Conservation (phyloP, 2,329 filamentous ascomycete species). For the Aspergillus luchuensis region DNA sequence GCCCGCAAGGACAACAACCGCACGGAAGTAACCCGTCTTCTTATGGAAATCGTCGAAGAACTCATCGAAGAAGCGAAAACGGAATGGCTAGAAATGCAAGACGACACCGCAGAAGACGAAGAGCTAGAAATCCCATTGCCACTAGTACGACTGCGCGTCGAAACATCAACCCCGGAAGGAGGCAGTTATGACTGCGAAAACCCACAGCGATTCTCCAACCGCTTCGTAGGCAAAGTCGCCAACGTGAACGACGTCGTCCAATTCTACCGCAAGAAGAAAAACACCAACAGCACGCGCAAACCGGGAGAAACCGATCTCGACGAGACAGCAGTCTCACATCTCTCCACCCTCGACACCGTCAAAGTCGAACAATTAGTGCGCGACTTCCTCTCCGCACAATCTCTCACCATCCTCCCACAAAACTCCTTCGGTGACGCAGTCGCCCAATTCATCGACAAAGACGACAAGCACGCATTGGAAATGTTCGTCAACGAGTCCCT, state of each 20-base stretch:
- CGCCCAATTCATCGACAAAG: conserved; percentile 88
- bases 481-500: conserved; percentile 74
- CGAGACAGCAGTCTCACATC: conserved; percentile 60
- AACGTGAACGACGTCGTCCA: conserved; percentile 93
- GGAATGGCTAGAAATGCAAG: conserved; percentile 80
- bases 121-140: conserved; percentile 71
- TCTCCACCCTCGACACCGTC: conserved; percentile 69
- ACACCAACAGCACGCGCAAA: conserved; percentile 47
- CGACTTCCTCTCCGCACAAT: conserved; percentile 84
- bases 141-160: conserved; percentile 84
- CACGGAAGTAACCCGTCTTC: conserved; percentile 72
- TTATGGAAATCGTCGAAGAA: conserved; percentile 78
- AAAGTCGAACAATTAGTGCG: conserved; percentile 87
- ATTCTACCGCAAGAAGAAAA: conserved; percentile 86
- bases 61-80: conserved; percentile 82
- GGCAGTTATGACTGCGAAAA: conserved; percentile 90
- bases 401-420: conserved; percentile 87
- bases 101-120: conserved; percentile 59
- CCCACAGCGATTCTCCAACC: conserved; percentile 91
- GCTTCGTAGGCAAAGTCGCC: conserved; percentile 86
- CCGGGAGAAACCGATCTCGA: conserved; percentile 60
- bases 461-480: conserved; percentile 91
- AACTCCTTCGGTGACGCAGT: conserved; percentile 93
- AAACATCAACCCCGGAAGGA: conserved; percentile 82
- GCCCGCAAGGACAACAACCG: conserved; percentile 82